Percentiles rank a stretch among this genome's conserved stretches.
These are phyloP conservation scores for Linnemannia zychae DNA, from an alignment of 192 early-diverging fungal genomes.

Conservation along the genomic window DNA sequence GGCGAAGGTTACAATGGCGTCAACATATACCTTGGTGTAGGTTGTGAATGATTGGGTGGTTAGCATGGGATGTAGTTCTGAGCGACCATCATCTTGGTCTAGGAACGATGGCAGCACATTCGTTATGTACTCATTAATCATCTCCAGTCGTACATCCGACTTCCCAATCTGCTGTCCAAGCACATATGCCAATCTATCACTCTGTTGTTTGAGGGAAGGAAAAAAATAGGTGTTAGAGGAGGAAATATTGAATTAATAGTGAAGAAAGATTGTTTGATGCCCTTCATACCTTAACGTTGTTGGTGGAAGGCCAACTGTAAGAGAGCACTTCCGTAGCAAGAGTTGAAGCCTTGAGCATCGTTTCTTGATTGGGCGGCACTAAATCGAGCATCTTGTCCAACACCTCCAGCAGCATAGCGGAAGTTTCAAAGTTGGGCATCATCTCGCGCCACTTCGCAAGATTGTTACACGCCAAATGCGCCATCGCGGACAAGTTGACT, in stretches of 20 bases:
- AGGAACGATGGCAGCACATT: slow-evolving; percentile 58
- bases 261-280: too few relatives aligned
- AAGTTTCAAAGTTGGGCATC: slow-evolving; percentile 59
- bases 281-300: slow-evolving; percentile 59
- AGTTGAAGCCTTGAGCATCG: slow-evolving; percentile 38
- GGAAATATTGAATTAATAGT: too few relatives aligned
- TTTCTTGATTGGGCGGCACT: slow-evolving; percentile 29
- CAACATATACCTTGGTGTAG: slow-evolving; percentile 54
- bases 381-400: slow-evolving; percentile 57
- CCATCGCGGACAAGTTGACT: slow-evolving; percentile 34
- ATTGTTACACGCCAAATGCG: slow-evolving; percentile 52
- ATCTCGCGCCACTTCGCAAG: slow-evolving; percentile 49
- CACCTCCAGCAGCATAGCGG: slow-evolving; percentile 57
- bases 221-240: too few relatives aligned
- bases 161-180: slow-evolving; percentile 60
- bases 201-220: slow-evolving; percentile 19
- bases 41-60: slow-evolving; percentile 53
- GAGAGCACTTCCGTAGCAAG: slow-evolving; percentile 52
- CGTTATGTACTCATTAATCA: slow-evolving; percentile 57
- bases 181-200: slow-evolving; percentile 57
- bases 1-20: neutral
- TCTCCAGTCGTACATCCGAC: slow-evolving; percentile 35
- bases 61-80: slow-evolving; percentile 58
- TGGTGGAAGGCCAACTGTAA: slow-evolving; percentile 55
- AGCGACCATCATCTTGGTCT: slow-evolving; percentile 35